Conservation (phyloP, 768 basidiomycete genomes). For the Tulasnella sp. region DNA sequence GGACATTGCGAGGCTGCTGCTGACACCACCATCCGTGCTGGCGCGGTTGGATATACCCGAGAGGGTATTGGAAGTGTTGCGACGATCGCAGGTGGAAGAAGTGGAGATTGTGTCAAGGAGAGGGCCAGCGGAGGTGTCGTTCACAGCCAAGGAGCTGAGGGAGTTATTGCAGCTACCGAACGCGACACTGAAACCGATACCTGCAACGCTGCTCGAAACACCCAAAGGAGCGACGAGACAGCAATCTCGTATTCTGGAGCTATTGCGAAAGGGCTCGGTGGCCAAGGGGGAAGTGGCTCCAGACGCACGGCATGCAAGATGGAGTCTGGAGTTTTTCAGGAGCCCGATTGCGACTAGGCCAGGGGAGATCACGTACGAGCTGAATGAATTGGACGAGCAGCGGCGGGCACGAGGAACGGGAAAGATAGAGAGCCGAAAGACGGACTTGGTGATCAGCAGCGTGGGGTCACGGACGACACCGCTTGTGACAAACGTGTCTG, state of each 20-base stretch:
- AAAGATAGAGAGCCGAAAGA: slow-evolving; percentile 37
- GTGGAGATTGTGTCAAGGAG: slow-evolving; percentile 77
- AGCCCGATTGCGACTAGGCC: slow-evolving; percentile 34
- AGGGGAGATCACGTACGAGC: slow-evolving; percentile 40
- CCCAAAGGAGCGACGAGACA: slow-evolving; percentile 38
- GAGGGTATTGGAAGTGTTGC: slow-evolving; percentile 55
- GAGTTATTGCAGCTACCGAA: slow-evolving; percentile 61
- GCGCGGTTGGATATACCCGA: slow-evolving; percentile 65
- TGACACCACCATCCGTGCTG: slow-evolving; percentile 53
- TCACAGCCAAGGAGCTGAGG: slow-evolving; percentile 84
- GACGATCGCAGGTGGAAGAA: slow-evolving; percentile 48
- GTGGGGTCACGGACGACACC: slow-evolving; percentile 76
- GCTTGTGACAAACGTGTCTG: slow-evolving; percentile 16
- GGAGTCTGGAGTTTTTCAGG: slow-evolving; percentile 74
- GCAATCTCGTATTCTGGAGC: slow-evolving; percentile 51
- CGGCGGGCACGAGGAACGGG: slow-evolving; percentile 39
- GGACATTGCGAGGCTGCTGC: slow-evolving; percentile 81
- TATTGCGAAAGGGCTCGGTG: slow-evolving; percentile 53
- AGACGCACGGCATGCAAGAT: slow-evolving; percentile 43
- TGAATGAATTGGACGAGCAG: slow-evolving; percentile 44
- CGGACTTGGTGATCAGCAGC: slow-evolving; percentile 75
- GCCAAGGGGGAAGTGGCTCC: slow-evolving; percentile 28
- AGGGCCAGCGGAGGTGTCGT: slow-evolving; percentile 79
- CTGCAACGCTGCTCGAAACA: slow-evolving; percentile 29
- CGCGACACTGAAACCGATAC: slow-evolving; percentile 54